Evolutionary conservation across 768 basidiomycete genomes (phyloP).

Genomic region (Obba rivulosa): DNA sequence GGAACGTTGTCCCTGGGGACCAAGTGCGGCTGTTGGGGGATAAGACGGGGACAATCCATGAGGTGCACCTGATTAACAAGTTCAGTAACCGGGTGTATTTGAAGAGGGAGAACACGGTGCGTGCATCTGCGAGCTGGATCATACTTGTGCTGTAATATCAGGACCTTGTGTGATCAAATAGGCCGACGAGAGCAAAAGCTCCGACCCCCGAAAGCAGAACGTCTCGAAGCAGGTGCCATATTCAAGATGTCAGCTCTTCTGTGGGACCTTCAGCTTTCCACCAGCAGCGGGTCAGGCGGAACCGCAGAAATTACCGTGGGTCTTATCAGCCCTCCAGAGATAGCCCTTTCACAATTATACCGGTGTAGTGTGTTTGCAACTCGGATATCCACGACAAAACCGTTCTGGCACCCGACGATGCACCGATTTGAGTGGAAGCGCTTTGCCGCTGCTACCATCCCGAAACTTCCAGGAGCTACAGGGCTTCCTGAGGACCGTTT

Average conservation of each 20-base stretch:
- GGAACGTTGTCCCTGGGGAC: slow-evolving; percentile 88
- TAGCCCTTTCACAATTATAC: not conserved
- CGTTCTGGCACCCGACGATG: slow-evolving; percentile 51
- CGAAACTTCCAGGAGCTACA: slow-evolving; percentile 42
- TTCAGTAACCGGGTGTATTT: slow-evolving; percentile 64
- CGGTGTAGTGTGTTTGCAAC: slow-evolving; percentile 66
- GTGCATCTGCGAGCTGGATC: slow-evolving; percentile 14
- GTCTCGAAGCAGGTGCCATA: slow-evolving; percentile 50
- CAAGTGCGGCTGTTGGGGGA: slow-evolving; percentile 68
- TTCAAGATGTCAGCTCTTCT: slow-evolving; percentile 72
- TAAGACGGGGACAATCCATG: slow-evolving; percentile 50
- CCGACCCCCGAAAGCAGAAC: not conserved
- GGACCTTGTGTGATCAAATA: slow-evolving; percentile 5
- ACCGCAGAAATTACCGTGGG: slow-evolving; percentile 24
- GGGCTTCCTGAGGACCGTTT: slow-evolving; percentile 29
- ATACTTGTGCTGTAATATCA: not conserved
- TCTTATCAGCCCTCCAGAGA: not conserved
- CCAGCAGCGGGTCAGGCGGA: slow-evolving; percentile 24
- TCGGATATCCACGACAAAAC: slow-evolving; percentile 56
- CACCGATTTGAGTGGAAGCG: slow-evolving; percentile 70
- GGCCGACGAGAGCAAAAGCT: not conserved
- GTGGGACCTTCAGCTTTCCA: slow-evolving; percentile 62
- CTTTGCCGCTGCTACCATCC: slow-evolving; percentile 60
- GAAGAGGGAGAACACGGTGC: slow-evolving; percentile 30
- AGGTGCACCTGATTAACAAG: slow-evolving; percentile 71